Evolutionary conservation across 2,329 filamentous ascomycete genomes (phyloP).

Genomic region (Fusarium tjaetaba): DNA sequence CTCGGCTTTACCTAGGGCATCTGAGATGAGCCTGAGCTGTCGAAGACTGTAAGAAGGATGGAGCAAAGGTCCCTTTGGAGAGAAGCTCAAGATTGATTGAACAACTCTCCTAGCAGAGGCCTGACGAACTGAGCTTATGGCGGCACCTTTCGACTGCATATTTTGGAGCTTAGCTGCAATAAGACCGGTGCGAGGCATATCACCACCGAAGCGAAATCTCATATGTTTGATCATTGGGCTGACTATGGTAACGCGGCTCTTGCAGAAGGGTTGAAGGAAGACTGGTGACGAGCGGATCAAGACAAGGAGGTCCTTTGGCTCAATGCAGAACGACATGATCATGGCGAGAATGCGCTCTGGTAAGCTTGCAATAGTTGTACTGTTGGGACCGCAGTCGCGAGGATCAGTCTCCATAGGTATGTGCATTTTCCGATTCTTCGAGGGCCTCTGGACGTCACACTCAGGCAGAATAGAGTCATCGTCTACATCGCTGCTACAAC

Average conservation of each 20-base stretch:
- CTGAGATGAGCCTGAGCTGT: background rate
- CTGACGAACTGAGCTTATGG: too few relatives aligned
- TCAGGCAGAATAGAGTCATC: background rate
- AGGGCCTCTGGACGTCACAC: background rate
- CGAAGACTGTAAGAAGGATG: background rate
- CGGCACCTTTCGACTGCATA: background rate
- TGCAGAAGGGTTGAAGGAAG: background rate
- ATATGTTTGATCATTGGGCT: background rate
- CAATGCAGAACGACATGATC: background rate
- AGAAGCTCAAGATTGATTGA: too few relatives aligned
- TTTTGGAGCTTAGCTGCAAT: background rate
- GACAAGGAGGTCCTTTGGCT: background rate
- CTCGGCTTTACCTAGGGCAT: background rate
- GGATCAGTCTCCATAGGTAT: background rate
- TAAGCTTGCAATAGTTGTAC: background rate
- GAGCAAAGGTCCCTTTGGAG: background rate
- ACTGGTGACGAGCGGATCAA: background rate
- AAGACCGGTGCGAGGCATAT: background rate
- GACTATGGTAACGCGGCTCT: background rate
- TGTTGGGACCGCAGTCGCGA: background rate
- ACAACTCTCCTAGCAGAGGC: too few relatives aligned
- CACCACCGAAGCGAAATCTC: background rate
- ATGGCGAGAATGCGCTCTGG: background rate
- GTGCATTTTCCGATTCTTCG: accelerated
- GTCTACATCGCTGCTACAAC: background rate